Conservation (phyloP, 345 rosid genomes). For the Eutrema japonicum region DNA sequence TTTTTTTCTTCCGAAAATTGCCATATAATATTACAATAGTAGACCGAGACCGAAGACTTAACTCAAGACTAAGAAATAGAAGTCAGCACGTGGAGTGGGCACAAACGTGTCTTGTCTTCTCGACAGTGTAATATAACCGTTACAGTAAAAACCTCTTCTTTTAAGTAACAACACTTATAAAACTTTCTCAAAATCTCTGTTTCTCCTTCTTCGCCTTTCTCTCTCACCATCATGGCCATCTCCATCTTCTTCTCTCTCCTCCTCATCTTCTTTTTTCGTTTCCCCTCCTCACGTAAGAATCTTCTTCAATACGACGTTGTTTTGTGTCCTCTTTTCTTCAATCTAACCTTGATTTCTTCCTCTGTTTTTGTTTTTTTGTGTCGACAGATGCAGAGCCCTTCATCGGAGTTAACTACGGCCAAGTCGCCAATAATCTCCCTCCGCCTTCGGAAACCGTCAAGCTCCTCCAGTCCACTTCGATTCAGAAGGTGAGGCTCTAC, state of each 20-base stretch:
- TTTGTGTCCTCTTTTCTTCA: not conserved
- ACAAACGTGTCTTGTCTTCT: conserved; percentile 13
- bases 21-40: not conserved
- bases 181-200: conserved; percentile 1
- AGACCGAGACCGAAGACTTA: conserved; percentile 26
- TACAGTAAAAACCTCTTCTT: conserved; percentile 28
- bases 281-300: conserved; percentile 55
- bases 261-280: conserved; percentile 42
- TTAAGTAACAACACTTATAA: not conserved
- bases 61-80: not conserved
- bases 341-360: not conserved
- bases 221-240: conserved; percentile 43
- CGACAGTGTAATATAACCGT: conserved; percentile 20
- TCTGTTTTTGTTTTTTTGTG: not conserved
- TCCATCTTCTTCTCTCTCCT: conserved; percentile 40
- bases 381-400: conserved; percentile 68
- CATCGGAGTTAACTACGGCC: conserved; percentile 88
- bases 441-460: conserved; percentile 80
- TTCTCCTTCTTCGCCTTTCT: not conserved
- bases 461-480: conserved; percentile 75
- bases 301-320: conserved; percentile 18
- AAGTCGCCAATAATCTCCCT: conserved; percentile 89
- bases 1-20: not conserved
- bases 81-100: conserved; percentile 39
- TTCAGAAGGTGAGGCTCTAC: conserved; percentile 75